phyloP scores from a whole-genome alignment of 345 rosid genomes.

The Euphorbia pulcherrima region DNA sequence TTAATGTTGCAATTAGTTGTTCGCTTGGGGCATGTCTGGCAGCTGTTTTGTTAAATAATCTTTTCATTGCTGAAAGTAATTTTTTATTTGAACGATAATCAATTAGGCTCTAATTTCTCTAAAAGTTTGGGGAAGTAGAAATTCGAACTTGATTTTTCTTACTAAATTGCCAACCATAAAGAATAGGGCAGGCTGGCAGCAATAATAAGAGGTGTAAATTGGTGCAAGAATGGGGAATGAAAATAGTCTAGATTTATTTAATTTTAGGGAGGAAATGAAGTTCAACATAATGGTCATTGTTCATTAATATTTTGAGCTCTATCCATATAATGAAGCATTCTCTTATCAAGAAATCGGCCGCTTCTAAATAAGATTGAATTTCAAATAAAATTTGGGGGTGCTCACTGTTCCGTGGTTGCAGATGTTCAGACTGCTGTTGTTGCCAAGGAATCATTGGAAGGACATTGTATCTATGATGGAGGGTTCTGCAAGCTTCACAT shows the following conservation, averaged over 20 bases:
- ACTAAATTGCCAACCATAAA: neutral
- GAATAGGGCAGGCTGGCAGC: neutral
- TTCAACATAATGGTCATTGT: neutral
- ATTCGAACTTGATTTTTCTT: neutral
- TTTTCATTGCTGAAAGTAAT: neutral
- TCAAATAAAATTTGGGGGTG: conserved; percentile 6
- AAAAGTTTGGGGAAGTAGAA: neutral
- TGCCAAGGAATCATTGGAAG: conserved; percentile 97
- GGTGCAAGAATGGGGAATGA: neutral
- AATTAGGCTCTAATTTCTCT: neutral
- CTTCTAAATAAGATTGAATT: neutral
- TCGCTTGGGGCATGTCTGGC: neutral
- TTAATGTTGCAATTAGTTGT: neutral
- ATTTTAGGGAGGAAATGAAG: neutral
- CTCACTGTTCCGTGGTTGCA: conserved; percentile 29
- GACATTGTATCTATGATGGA: conserved; percentile 96
- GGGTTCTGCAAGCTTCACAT: conserved; percentile 98
- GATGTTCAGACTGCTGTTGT: conserved; percentile 92
- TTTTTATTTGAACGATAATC: neutral
- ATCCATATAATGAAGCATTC: neutral
- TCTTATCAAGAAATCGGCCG: neutral
- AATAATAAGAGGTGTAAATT: neutral
- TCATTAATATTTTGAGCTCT: neutral
- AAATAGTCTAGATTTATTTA: neutral
- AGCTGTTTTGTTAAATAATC: neutral